phyloP scores from a whole-genome alignment of 495 filamentous ascomycete species.

The Penicillium coffeae region DNA sequence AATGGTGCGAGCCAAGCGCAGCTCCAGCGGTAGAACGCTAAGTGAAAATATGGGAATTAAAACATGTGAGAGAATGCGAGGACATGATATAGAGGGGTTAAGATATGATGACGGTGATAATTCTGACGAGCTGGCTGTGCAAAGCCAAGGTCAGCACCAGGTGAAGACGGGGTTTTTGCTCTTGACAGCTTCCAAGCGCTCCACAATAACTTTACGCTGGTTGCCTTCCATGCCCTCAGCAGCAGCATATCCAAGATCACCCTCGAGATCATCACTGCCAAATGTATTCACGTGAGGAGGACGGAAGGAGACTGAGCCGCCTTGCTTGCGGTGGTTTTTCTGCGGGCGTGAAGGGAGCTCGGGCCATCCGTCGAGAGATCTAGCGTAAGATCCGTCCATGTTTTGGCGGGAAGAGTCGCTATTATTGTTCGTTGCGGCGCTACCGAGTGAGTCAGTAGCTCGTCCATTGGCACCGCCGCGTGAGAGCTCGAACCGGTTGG shows the following conservation, averaged over 20 bases:
- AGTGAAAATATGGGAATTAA: slow-evolving; percentile 19
- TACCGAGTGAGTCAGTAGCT: slow-evolving; percentile 31
- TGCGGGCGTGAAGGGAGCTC: slow-evolving; percentile 32
- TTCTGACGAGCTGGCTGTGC: no score
- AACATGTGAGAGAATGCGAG: slow-evolving; percentile 17
- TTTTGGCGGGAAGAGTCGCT: slow-evolving; percentile 28
- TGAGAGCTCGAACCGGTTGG: slow-evolving; percentile 79
- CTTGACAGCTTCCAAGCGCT: slow-evolving; percentile 91
- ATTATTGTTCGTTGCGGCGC: slow-evolving; percentile 34
- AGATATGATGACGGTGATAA: background rate
- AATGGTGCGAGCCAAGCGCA: background rate
- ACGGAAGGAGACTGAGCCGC: slow-evolving; percentile 38
- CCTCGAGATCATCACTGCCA: slow-evolving; percentile 77
- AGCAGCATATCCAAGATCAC: slow-evolving; percentile 90
- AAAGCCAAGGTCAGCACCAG: slow-evolving; percentile 89
- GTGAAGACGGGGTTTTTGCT: slow-evolving; percentile 93
- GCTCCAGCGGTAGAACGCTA: slow-evolving; percentile 11
- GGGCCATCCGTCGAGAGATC: slow-evolving; percentile 40
- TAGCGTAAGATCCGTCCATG: slow-evolving; percentile 23
- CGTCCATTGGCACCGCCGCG: slow-evolving; percentile 47
- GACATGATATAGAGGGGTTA: slow-evolving; percentile 6
- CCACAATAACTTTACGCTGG: slow-evolving; percentile 90
- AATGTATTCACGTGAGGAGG: slow-evolving; percentile 33
- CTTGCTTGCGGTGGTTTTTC: slow-evolving; percentile 37
- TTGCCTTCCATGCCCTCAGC: slow-evolving; percentile 90